phyloP scores from a whole-genome alignment of 2,329 filamentous ascomycete genomes.

The Knufia fluminis region DNA sequence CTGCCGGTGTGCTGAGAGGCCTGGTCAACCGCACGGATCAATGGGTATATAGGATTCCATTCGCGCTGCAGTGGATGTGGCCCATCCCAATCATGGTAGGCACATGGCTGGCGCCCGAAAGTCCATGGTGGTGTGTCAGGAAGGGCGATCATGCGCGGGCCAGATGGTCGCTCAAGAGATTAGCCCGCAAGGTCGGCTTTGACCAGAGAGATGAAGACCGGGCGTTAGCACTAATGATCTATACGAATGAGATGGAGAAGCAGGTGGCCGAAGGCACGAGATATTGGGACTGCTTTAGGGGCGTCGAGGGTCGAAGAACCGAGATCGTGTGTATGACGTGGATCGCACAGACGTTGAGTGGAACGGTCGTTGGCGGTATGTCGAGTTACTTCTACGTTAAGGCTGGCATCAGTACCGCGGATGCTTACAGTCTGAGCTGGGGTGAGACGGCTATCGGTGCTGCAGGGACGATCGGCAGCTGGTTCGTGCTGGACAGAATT shows the following conservation, averaged over 20 bases:
- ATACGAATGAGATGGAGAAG: slow-evolving; percentile 29
- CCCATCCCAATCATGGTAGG: slow-evolving; percentile 12
- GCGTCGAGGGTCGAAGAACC: slow-evolving; percentile 65
- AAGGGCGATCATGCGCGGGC: slow-evolving; percentile 13
- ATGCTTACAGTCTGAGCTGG: slow-evolving; percentile 48
- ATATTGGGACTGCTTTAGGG: slow-evolving; percentile 77
- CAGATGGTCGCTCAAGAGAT: slow-evolving; percentile 14
- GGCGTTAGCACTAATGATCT: slow-evolving; percentile 30
- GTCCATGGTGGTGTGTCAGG: slow-evolving; percentile 14
- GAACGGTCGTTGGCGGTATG: slow-evolving; percentile 56
- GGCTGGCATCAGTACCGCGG: slow-evolving; percentile 42
- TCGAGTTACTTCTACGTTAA: slow-evolving; percentile 50
- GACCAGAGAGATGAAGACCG: slow-evolving; percentile 13
- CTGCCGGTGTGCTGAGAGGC: slow-evolving; percentile 23
- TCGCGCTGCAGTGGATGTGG: slow-evolving; percentile 22
- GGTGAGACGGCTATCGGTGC: slow-evolving; percentile 66
- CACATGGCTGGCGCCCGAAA: slow-evolving; percentile 14
- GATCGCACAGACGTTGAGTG: slow-evolving; percentile 54
- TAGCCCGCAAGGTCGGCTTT: slow-evolving; percentile 10
- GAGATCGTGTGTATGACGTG: slow-evolving; percentile 60
- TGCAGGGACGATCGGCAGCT: slow-evolving; percentile 61
- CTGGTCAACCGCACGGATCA: slow-evolving; percentile 13
- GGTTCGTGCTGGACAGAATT: slow-evolving; percentile 45
- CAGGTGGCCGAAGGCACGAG: slow-evolving; percentile 27
- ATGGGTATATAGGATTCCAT: slow-evolving; percentile 25